Evolutionary conservation across 306 rosid genomes (phyloP).

Genomic region (Pterocarpus macrocarpus): DNA sequence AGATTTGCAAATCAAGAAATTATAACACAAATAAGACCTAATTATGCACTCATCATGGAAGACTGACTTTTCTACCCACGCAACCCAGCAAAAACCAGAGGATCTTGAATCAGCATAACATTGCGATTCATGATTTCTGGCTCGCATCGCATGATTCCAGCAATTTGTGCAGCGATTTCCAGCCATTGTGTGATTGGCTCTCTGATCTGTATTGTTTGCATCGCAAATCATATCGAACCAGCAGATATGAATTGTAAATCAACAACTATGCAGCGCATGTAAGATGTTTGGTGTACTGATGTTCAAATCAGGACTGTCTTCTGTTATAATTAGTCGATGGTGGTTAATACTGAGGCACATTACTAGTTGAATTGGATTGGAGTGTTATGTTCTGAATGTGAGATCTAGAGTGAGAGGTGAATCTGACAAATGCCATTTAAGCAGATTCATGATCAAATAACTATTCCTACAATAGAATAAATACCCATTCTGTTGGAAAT

Average conservation of each 20-base stretch:
- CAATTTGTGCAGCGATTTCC: background rate
- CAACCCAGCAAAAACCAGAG: background rate
- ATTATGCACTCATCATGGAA: constrained; percentile 1
- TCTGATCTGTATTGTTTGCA: background rate
- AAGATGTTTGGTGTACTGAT: background rate
- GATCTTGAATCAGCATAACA: background rate
- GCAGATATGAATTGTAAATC: background rate
- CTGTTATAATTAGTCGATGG: background rate
- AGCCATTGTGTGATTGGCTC: background rate
- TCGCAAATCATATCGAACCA: background rate
- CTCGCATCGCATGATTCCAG: background rate
- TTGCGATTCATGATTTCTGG: background rate
- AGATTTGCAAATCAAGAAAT: constrained; percentile 26
- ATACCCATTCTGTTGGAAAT: background rate
- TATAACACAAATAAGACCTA: constrained; percentile 5
- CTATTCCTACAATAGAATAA: constrained; percentile 19
- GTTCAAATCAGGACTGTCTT: constrained; percentile 8
- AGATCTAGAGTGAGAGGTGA: constrained; percentile 15
- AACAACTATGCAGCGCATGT: background rate
- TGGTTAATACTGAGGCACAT: constrained; percentile 6
- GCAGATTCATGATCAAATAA: background rate
- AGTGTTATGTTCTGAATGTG: background rate
- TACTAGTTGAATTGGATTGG: constrained; percentile 19
- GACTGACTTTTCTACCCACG: background rate
- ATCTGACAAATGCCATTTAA: constrained; percentile 18